Evolutionary conservation across 305 asterid species (phyloP).

Genomic region (Fraxinus ornus): DNA sequence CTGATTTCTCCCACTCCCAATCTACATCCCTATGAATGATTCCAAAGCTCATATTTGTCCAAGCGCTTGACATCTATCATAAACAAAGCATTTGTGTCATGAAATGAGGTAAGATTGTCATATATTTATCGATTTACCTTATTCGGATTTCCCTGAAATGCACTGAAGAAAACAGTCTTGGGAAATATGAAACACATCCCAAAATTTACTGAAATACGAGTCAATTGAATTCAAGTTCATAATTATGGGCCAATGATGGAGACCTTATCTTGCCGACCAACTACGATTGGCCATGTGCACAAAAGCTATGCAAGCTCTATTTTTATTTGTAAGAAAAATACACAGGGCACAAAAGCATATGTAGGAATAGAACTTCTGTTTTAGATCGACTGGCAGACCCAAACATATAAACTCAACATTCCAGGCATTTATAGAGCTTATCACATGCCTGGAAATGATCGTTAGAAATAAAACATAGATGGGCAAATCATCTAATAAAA

Average conservation of each 20-base stretch:
- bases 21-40: constrained; percentile 95
- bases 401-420: not conserved
- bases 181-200: constrained; percentile 27
- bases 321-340: not conserved
- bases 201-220: not conserved
- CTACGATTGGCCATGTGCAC: constrained; percentile 1
- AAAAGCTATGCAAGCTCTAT: not conserved
- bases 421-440: not conserved
- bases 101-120: constrained; percentile 60
- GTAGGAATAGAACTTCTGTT: constrained; percentile 5
- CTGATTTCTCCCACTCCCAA: constrained; percentile 93
- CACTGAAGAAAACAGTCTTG: constrained; percentile 33
- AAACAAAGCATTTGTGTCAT: constrained; percentile 87
- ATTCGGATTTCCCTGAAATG: constrained; percentile 42
- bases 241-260: constrained; percentile 18
- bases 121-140: constrained; percentile 54
- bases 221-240: not conserved
- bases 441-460: constrained; percentile 10
- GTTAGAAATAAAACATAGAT: not conserved
- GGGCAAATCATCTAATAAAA: constrained; percentile 11
- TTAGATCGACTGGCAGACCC: constrained; percentile 2
- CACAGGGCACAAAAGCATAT: not conserved
- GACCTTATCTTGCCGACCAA: constrained; percentile 19
- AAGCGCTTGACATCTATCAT: constrained; percentile 97
- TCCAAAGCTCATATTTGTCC: constrained; percentile 96